Conservation (phyloP, 1,139 yeast genomes). For the Geotrichum candidum region DNA sequence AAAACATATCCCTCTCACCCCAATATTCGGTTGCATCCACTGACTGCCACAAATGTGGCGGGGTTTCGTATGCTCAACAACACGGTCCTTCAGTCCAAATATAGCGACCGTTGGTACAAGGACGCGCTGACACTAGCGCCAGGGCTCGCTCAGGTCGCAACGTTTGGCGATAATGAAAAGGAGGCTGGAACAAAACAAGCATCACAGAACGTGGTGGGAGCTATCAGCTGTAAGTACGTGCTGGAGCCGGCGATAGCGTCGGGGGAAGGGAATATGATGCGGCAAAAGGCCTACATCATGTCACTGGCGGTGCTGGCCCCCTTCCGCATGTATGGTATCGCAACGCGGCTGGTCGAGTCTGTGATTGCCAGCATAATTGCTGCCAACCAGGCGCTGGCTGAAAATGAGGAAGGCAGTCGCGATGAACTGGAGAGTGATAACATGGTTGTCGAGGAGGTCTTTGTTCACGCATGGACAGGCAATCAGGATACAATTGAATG, state of each 20-base stretch:
- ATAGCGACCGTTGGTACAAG: slow-evolving; percentile 47
- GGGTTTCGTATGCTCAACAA: slow-evolving; percentile 45
- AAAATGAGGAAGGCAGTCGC: not conserved
- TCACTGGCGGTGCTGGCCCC: slow-evolving; percentile 58
- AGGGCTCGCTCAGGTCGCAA: slow-evolving; percentile 22
- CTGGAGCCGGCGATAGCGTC: slow-evolving; percentile 26
- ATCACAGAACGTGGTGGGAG: slow-evolving; percentile 49
- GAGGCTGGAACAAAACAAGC: not conserved
- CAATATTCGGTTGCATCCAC: not conserved
- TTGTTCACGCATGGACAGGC: slow-evolving; percentile 50
- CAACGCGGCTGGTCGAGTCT: slow-evolving; percentile 50
- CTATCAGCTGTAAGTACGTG: slow-evolving; percentile 41
- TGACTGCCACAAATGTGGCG: slow-evolving; percentile 30
- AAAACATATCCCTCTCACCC: not conserved
- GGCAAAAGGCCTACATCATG: slow-evolving; percentile 43
- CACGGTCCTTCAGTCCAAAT: slow-evolving; percentile 42
- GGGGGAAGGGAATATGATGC: slow-evolving; percentile 35
- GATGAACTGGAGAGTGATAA: not conserved
- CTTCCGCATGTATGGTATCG: slow-evolving; percentile 58
- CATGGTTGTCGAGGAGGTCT: not conserved
- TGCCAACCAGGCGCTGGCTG: slow-evolving; percentile 48
- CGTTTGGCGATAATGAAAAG: not conserved
- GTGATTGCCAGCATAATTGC: slow-evolving; percentile 48
- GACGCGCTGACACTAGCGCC: slow-evolving; percentile 38
- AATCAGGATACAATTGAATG: slow-evolving; percentile 46